Evolutionary conservation across 2,329 filamentous ascomycete genomes (phyloP), one percentile per base, ranked within the genome.

Genomic region (Aspergillus quadrilineatus): DNA sequence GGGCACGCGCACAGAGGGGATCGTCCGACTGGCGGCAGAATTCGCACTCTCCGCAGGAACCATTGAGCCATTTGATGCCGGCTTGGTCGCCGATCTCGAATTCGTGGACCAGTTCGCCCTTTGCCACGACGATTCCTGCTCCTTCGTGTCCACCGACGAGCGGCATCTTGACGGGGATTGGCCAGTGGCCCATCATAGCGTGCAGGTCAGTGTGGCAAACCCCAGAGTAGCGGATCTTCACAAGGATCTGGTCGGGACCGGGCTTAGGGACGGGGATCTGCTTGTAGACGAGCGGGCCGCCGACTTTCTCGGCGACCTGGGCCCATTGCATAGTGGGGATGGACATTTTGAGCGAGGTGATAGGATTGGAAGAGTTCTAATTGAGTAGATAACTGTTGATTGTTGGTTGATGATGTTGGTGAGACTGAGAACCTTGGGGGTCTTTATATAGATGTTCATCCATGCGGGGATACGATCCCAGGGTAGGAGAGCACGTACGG

Each of bases 261-360:
- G 57, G 57, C 5, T n/a, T 53, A 8, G 50, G 50, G 26, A 59
- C 57, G n/a, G 57, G 53, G 17, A 59, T 55, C 77, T 75, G 67
- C 60, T 75, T 76, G 70, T 73, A 75, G 46, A 70, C 64, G 14
- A 73, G 80, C 80, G 87, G 84, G 55, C 86, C 87, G 65, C 89
- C 91, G 56, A 82, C 87, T 80, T 91, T 84, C 77, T 96, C 89
- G 67, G 94, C 82, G 66, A 97, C 90, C 77, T 94, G 89, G 50
- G 93, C 93, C 90, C 89, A 95, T 81, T 97, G 93, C 76, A 86
- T 87, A 49, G 82, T 84, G 58, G 93, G 93, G 69, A 97, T 84
- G 55, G 79, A 69, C 65, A 68, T 67, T 53, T 52, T 45, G 30
- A 22, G 37, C 2, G n/a, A 17, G 39, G 26, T 34, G n/a, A 22